A percentile compares a stretch with the other conserved stretches of the same genome.
These are phyloP conservation scores for Septoria linicola DNA, from an alignment of 2,329 filamentous ascomycete species.

Conservation along the genomic window DNA sequence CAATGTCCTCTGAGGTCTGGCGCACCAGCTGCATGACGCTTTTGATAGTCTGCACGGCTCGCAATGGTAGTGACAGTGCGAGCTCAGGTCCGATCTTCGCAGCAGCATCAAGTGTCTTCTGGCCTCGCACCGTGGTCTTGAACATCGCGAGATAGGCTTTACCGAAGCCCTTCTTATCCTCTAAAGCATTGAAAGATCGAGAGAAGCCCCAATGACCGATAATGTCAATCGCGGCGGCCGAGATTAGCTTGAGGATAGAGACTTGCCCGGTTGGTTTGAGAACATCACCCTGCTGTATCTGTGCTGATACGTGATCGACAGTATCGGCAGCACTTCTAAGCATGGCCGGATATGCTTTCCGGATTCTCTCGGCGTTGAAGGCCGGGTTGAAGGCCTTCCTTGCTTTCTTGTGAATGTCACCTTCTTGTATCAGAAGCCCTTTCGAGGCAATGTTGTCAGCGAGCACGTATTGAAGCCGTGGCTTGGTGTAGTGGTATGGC, in stretches of 20 bases:
- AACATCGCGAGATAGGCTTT: conserved; percentile 17
- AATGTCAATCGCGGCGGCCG: conserved; percentile 12
- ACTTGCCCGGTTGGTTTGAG: not conserved
- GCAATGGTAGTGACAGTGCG: conserved; percentile 13
- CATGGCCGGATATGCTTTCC: conserved; percentile 19
- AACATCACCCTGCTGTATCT: not conserved
- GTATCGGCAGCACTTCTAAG: conserved; percentile 9
- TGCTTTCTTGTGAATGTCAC: conserved; percentile 14
- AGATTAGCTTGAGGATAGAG: conserved; percentile 7
- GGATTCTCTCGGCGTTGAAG: conserved; percentile 13
- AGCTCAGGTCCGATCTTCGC: conserved; percentile 18
- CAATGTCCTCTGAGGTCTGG: conserved; percentile 10
- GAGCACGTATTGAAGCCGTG: conserved; percentile 11
- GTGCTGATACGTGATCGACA: not conserved
- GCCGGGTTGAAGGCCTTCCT: conserved; percentile 15
- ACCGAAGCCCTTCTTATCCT: not conserved
- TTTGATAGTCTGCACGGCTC: conserved; percentile 18
- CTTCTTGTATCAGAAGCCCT: conserved; percentile 22
- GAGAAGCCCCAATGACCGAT: conserved; percentile 16
- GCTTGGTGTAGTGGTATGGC: conserved; percentile 17
- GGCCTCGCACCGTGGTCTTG: conserved; percentile 18
- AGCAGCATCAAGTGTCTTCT: conserved; percentile 11
- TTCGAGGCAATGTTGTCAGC: conserved; percentile 9
- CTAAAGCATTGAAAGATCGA: conserved; percentile 6
- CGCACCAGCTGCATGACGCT: conserved; percentile 10